Conservation (phyloP, 2,329 filamentous ascomycete genomes). For the Leptographium flavum region DNA sequence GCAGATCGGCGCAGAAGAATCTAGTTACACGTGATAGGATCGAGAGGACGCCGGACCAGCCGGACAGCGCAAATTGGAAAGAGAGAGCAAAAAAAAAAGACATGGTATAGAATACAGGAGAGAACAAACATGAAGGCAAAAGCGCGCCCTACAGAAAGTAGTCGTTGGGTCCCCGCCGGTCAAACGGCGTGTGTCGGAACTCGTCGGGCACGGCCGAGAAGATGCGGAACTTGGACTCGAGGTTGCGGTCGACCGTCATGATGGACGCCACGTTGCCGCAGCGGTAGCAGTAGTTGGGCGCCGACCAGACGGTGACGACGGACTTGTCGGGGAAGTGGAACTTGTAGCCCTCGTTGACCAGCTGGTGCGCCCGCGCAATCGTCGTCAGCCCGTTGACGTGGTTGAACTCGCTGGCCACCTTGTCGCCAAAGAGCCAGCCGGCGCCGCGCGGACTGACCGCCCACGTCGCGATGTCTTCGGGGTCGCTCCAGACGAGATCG, state of each 20-base stretch:
- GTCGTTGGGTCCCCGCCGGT: slow-evolving; percentile 50
- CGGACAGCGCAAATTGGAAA: background rate
- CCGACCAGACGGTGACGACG: slow-evolving; percentile 95
- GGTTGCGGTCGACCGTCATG: slow-evolving; percentile 75
- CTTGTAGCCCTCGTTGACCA: slow-evolving; percentile 98
- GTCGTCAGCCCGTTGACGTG: slow-evolving; percentile 93
- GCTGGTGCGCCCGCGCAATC: slow-evolving; percentile 91
- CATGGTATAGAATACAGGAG: background rate
- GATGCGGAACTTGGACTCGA: slow-evolving; percentile 84
- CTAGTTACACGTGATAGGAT: background rate
- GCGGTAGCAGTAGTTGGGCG: slow-evolving; percentile 87
- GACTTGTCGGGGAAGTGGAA: slow-evolving; percentile 94
- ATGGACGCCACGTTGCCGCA: slow-evolving; percentile 96
- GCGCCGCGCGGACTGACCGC: slow-evolving; percentile 86
- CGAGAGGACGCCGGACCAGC: too few relatives aligned
- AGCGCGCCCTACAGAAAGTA: slow-evolving; percentile 45
- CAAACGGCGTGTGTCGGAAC: slow-evolving; percentile 63
- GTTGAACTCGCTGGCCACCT: slow-evolving; percentile 95
- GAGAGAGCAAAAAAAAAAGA: background rate
- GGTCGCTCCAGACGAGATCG: slow-evolving; percentile 95
- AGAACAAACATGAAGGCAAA: background rate
- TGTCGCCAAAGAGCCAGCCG: slow-evolving; percentile 95
- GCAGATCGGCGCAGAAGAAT: background rate
- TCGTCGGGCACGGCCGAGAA: slow-evolving; percentile 84
- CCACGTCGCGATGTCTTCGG: slow-evolving; percentile 94